Evolutionary conservation across 768 basidiomycete genomes (phyloP).

Genomic region (Rhizopogon vulgaris): DNA sequence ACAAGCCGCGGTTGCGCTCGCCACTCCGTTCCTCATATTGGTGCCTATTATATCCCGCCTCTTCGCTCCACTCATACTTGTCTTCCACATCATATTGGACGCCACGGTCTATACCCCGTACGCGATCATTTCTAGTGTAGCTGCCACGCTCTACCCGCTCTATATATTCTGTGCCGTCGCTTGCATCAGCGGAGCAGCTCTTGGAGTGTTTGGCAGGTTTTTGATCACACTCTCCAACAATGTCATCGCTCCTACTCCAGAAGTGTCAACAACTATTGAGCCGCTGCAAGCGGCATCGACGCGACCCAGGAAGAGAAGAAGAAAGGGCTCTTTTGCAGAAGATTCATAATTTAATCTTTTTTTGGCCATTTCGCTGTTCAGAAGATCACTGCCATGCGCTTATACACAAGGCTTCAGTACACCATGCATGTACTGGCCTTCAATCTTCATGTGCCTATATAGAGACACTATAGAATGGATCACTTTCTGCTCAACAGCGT

Average conservation of each 20-base stretch:
- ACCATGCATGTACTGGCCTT: too few species aligned
- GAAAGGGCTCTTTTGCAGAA: background rate
- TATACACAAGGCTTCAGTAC: too few species aligned
- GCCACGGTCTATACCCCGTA: slow-evolving; percentile 43
- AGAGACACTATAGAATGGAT: too few species aligned
- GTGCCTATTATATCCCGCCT: slow-evolving; percentile 30
- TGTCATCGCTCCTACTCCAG: background rate
- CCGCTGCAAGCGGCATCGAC: background rate
- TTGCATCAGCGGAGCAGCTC: slow-evolving; percentile 41
- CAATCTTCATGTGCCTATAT: too few species aligned
- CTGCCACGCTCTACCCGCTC: slow-evolving; percentile 44
- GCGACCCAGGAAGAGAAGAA: background rate
- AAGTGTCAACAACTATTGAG: background rate
- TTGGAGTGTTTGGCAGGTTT: slow-evolving; percentile 35
- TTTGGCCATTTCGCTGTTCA: background rate
- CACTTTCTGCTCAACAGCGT: too few species aligned
- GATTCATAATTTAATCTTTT: background rate
- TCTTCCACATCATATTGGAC: slow-evolving; percentile 34
- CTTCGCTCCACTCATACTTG: slow-evolving; percentile 42
- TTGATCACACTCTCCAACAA: background rate
- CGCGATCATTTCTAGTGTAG: slow-evolving; percentile 27
- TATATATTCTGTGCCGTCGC: slow-evolving; percentile 54
- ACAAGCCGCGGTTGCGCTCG: slow-evolving; percentile 8
- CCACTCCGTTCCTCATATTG: slow-evolving; percentile 16
- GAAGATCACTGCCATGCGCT: too few species aligned